Percentiles rank a stretch among this genome's conserved stretches.
Conservation (phyloP, 768 basidiomycete species). For the Scleroderma citrinum region DNA sequence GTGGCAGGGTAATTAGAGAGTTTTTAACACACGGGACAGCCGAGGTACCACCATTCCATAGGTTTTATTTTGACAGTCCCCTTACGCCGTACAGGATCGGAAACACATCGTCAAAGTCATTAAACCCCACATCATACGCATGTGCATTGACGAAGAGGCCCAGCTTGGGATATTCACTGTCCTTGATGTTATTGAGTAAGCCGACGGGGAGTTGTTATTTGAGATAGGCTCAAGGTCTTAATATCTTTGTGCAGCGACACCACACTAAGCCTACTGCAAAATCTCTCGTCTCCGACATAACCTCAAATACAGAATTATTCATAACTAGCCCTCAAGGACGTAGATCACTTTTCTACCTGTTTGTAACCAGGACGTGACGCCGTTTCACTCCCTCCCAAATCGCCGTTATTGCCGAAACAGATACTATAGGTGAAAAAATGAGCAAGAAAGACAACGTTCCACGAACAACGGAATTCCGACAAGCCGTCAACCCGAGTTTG, state of each 20-base stretch:
- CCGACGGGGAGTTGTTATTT: slow-evolving; percentile 2
- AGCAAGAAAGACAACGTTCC: slow-evolving; percentile 74
- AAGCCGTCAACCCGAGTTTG: slow-evolving; percentile 67
- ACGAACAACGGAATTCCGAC: slow-evolving; percentile 65
- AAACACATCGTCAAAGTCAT: slow-evolving; percentile 88
- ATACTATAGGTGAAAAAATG: slow-evolving; percentile 57
- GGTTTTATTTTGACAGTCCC: not conserved
- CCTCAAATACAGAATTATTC: slow-evolving; percentile 49
- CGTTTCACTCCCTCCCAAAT: slow-evolving; percentile 87
- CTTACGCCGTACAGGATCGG: slow-evolving; percentile 51
- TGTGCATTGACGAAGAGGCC: slow-evolving; percentile 86
- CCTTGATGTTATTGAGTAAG: slow-evolving; percentile 84
- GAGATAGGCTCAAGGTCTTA: not conserved
- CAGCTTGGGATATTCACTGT: slow-evolving; percentile 87
- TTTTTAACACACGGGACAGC: slow-evolving; percentile 79
- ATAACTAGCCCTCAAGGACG: slow-evolving; percentile 68
- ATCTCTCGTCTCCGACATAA: slow-evolving; percentile 68
- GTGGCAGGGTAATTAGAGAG: slow-evolving; percentile 78
- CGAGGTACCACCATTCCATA: slow-evolving; percentile 43
- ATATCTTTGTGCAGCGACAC: slow-evolving; percentile 60
- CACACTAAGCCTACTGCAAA: slow-evolving; percentile 82
- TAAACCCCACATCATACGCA: slow-evolving; percentile 84
- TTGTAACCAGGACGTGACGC: slow-evolving; percentile 75
- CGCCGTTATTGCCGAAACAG: slow-evolving; percentile 64
- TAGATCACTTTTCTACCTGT: slow-evolving; percentile 73